Conservation (phyloP, 495 filamentous ascomycete genomes). For the Neurospora sp. region DNA sequence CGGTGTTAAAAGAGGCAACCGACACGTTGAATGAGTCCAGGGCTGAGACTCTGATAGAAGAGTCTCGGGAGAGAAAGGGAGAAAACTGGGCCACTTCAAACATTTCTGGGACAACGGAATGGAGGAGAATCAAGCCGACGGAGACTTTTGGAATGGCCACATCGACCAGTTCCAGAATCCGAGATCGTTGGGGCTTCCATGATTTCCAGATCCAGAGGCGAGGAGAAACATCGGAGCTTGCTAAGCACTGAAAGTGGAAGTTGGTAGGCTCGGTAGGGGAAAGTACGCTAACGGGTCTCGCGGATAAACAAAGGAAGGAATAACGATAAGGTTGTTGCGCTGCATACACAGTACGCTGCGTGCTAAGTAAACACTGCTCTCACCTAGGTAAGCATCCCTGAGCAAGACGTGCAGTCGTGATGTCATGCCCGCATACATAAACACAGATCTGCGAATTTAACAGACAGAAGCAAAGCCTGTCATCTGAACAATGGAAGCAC, state of each 20-base stretch:
- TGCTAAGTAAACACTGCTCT: neutral
- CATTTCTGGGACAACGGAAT: neutral
- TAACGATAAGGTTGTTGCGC: neutral
- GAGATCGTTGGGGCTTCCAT: neutral
- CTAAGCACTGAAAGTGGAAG: neutral
- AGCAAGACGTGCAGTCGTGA: neutral
- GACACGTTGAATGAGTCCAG: neutral
- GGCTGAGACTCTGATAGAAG: neutral
- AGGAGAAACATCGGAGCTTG: neutral
- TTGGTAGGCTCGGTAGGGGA: neutral
- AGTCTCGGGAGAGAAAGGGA: neutral
- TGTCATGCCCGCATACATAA: neutral
- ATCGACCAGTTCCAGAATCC: neutral
- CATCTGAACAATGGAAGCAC: neutral
- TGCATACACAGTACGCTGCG: neutral
- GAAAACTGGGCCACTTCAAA: neutral
- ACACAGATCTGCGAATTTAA: neutral
- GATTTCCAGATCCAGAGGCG: neutral
- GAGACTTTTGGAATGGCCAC: neutral
- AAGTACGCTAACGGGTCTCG: neutral
- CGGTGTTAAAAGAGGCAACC: neutral
- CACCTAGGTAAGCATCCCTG: neutral
- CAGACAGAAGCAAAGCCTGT: neutral
- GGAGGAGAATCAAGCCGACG: neutral
- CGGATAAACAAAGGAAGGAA: neutral